These are phyloP conservation scores for Monosporascus sp. DNA, from an alignment of 2,329 filamentous ascomycete genomes.

Conservation along the genomic window DNA sequence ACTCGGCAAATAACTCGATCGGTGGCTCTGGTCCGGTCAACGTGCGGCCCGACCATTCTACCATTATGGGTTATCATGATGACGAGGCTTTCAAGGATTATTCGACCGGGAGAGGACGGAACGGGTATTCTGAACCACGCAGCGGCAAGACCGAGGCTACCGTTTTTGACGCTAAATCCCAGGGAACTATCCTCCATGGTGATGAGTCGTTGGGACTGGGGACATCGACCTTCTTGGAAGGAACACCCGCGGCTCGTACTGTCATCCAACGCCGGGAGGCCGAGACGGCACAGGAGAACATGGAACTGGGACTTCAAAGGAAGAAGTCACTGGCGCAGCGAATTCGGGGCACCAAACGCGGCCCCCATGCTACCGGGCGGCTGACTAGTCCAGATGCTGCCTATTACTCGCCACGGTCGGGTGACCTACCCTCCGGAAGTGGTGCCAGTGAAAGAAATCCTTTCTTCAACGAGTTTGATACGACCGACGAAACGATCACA, in stretches of 20 bases:
- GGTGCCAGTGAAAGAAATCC: constrained; percentile 58
- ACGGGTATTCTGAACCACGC: constrained; percentile 24
- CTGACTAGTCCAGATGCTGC: not conserved
- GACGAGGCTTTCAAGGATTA: constrained; percentile 88
- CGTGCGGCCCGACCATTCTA: constrained; percentile 72
- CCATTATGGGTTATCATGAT: constrained; percentile 75
- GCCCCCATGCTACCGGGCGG: constrained; percentile 48
- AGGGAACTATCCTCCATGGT: constrained; percentile 72
- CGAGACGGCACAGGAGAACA: constrained; percentile 54
- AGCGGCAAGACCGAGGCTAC: constrained; percentile 33
- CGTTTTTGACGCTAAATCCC: constrained; percentile 63
- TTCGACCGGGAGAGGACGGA: constrained; percentile 30
- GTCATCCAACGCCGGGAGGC: constrained; percentile 72
- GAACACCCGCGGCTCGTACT: constrained; percentile 76
- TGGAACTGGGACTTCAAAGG: constrained; percentile 61
- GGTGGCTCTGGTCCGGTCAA: constrained; percentile 85
- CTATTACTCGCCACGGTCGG: constrained; percentile 8
- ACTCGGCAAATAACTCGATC: constrained; percentile 85
- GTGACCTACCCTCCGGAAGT: constrained; percentile 29
- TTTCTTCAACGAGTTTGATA: constrained; percentile 75
- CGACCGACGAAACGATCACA: constrained; percentile 46
- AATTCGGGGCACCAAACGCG: constrained; percentile 75
- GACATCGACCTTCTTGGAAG: constrained; percentile 92
- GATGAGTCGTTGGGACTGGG: constrained; percentile 79
- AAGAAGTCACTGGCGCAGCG: constrained; percentile 96